Evolutionary conservation across 345 rosid species (phyloP).

Genomic region (Triadica sebifera): DNA sequence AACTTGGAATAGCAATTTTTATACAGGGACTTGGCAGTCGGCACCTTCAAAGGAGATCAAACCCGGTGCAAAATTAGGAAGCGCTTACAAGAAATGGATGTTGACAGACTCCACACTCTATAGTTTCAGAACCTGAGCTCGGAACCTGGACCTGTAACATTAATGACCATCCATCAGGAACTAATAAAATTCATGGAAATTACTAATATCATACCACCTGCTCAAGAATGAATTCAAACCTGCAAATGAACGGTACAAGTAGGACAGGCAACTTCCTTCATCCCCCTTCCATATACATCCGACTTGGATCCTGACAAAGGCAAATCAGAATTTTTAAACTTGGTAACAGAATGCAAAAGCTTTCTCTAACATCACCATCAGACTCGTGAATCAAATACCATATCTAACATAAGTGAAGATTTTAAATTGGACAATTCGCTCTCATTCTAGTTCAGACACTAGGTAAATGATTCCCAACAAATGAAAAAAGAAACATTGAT

Average conservation of each 20-base stretch:
- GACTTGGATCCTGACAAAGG: slow-evolving; percentile 53
- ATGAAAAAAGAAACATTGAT: too few relatives aligned
- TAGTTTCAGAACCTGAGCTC: slow-evolving; percentile 93
- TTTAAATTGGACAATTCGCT: neutral
- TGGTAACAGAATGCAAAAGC: too few relatives aligned
- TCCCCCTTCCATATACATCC: slow-evolving; percentile 73
- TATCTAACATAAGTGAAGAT: too few relatives aligned
- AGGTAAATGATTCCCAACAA: too few relatives aligned
- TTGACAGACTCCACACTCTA: slow-evolving; percentile 99
- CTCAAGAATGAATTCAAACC: slow-evolving; percentile 40
- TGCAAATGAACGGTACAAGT: slow-evolving; percentile 96
- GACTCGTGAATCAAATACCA: too few relatives aligned
- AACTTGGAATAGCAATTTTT: neutral
- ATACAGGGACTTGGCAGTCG: neutral
- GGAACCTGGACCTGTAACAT: slow-evolving; percentile 92
- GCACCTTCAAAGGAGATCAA: neutral
- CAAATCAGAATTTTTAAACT: neutral
- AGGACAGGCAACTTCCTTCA: slow-evolving; percentile 98
- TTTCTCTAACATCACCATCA: too few relatives aligned
- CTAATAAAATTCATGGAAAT: neutral
- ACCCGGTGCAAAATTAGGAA: slow-evolving; percentile 35
- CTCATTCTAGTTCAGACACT: neutral
- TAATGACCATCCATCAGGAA: neutral
- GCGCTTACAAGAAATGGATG: slow-evolving; percentile 93
- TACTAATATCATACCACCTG: neutral